Base-by-base conservation (phyloP, 164 flowering plant species). In the Aristolochia californica region DNA sequence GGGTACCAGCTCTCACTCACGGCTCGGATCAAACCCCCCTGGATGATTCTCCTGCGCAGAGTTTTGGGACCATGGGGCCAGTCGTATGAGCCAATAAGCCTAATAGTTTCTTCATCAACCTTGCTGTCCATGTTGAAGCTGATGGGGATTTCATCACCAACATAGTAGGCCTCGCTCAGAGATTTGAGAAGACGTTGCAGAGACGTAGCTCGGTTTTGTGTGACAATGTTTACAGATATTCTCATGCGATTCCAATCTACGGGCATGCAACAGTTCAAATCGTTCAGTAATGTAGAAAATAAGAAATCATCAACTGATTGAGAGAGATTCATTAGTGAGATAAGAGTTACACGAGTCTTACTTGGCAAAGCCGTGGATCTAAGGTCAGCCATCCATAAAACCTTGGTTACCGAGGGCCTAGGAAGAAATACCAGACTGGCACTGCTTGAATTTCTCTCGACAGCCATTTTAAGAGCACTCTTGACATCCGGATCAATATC, bases 1-100 rank as follows among this genome's bases (percentile, higher is more conserved):
- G 98, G 98, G 73, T 93, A 93, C 98, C 98, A 93, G 53, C 97
- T 88, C 74, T 93, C 98, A 47, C 98, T 88, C 4, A 93, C 98
- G 2, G 98, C 98, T 53, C 98, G 80, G 50, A 93, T 88, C 0
- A 93, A 82, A 25, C 98, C 98, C 56, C 97, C 98, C 65, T 93
- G 98, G 67, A 93, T 83, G 82, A 93, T 93, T 67, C 98, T 72
- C 55, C 98, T 72, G 43, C 91, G 66, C 16, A 85, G 74, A 26
- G 80, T 78, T 61, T 93, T 88, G 40, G 88, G 77, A 2, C 99
- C 99, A 51, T 93, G 99, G 22, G 96, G 85, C 99, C 99, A 93
- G 0, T 85, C 65, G 48, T 85, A 89, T 30, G 88, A 57, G 61
- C 64, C 68, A 22, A 85, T 87, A 0, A 79, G 72, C 62, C 62